phyloP scores from a whole-genome alignment of 2,329 filamentous ascomycete genomes.

The Endoconidiophora polonica region DNA sequence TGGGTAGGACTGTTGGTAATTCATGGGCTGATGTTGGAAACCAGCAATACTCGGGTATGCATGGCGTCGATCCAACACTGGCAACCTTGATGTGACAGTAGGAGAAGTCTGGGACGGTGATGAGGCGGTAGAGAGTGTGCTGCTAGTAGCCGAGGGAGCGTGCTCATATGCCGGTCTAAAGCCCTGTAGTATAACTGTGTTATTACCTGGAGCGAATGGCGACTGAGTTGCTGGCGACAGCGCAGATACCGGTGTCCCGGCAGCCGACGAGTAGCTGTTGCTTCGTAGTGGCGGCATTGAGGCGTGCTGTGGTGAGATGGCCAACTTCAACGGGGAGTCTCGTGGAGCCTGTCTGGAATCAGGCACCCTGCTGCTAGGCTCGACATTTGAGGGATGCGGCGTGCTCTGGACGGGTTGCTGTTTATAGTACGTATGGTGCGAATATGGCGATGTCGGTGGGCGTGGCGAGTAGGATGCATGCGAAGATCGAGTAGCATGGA shows the following conservation, averaged over 20 bases:
- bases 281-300: not conserved
- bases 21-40: no score
- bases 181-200: not conserved
- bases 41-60: not conserved
- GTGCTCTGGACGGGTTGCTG: not conserved
- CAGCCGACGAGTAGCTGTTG: not conserved
- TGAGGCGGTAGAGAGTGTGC: not conserved
- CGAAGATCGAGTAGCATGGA: no score
- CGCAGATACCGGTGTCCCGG: slow-evolving; percentile 2
- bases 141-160: not conserved
- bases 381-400: not conserved
- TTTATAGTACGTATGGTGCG: not conserved
- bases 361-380: not conserved
- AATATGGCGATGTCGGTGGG: no score
- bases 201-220: not conserved
- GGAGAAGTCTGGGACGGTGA: not conserved
- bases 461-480: no score
- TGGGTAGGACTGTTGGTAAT: no score
- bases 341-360: not conserved
- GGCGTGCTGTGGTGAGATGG: not conserved
- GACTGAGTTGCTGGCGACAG: not conserved
- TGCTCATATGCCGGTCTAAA: not conserved
- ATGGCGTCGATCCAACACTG: not conserved
- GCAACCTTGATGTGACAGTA: not conserved
- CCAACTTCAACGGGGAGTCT: not conserved